phyloP scores from a whole-genome alignment of 352 stramenopile genomes.

The Globisporangium nunn region DNA sequence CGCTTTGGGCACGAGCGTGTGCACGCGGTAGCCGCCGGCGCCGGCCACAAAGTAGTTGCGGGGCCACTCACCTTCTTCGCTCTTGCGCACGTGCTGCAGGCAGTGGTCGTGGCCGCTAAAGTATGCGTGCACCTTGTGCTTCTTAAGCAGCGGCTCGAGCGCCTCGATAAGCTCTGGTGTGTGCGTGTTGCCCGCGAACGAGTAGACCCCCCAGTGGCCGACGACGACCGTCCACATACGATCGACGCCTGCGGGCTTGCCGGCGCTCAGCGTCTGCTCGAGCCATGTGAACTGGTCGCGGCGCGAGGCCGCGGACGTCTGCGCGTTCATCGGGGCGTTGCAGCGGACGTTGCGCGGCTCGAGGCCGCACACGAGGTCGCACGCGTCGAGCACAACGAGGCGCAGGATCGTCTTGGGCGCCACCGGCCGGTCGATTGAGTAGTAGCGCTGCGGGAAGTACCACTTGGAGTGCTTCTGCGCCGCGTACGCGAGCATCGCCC shows the following conservation, averaged over 20 bases:
- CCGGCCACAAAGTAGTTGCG: conserved; percentile 79
- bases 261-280: conserved; percentile 45
- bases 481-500: conserved; percentile 77
- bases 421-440: conserved; percentile 69
- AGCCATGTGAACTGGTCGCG: conserved; percentile 76
- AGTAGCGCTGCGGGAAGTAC: conserved; percentile 78
- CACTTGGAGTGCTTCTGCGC: conserved; percentile 59
- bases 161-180: conserved; percentile 68
- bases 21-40: conserved; percentile 67
- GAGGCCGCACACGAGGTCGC: conserved; percentile 76
- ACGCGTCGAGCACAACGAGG: conserved; percentile 74
- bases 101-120: conserved; percentile 85
- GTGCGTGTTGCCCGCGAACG: conserved; percentile 74
- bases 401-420: conserved; percentile 75
- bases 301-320: conserved; percentile 54
- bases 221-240: conserved; percentile 84
- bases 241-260: conserved; percentile 56
- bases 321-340: conserved; percentile 68
- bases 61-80: conserved; percentile 24
- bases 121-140: conserved; percentile 83
- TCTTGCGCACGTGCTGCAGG: conserved; percentile 71
- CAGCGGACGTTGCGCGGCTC: conserved; percentile 74
- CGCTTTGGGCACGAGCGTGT: conserved; percentile 58
- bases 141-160: conserved; percentile 67
- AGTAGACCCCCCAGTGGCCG: conserved; percentile 82